Conservation (phyloP, 495 filamentous ascomycete genomes). For the Penicillium cataractarum region DNA sequence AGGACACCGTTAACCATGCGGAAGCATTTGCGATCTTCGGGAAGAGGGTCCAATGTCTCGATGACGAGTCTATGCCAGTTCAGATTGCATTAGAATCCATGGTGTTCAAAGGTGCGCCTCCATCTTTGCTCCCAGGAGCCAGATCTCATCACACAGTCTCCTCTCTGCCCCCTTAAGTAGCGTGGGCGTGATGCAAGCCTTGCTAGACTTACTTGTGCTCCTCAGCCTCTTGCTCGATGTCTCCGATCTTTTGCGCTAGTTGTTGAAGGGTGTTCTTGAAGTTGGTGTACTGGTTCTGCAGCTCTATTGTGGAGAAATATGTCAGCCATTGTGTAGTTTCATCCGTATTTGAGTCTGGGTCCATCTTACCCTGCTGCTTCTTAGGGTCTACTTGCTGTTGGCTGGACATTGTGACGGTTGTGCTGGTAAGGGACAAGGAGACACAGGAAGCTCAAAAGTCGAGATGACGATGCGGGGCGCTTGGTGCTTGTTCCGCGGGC, state of each 20-base stretch:
- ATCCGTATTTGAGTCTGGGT: background rate
- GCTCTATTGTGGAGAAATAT: constrained; percentile 59
- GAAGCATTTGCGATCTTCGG: constrained; percentile 91
- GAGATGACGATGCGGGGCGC: constrained; percentile 43
- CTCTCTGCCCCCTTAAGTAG: background rate
- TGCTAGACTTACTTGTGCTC: constrained; percentile 86
- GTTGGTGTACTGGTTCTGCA: constrained; percentile 89
- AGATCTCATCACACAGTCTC: background rate
- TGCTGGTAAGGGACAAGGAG: constrained; percentile 15
- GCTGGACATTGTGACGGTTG: constrained; percentile 44
- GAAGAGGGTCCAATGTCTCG: constrained; percentile 85
- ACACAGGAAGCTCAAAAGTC: constrained; percentile 34
- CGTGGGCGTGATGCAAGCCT: background rate
- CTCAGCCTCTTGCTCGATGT: constrained; percentile 94
- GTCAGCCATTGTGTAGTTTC: constrained; percentile 10
- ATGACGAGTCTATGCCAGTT: constrained; percentile 75
- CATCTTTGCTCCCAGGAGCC: background rate
- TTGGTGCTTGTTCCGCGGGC: constrained; percentile 25
- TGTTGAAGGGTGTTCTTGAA: constrained; percentile 96
- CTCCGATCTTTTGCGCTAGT: constrained; percentile 92
- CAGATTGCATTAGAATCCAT: constrained; percentile 20
- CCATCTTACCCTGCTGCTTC: constrained; percentile 79
- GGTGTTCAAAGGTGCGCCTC: background rate
- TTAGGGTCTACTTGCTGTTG: constrained; percentile 58
- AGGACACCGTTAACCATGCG: constrained; percentile 98